A percentile compares a stretch with the other conserved stretches of the same genome.
phyloP scores from a whole-genome alignment of 139 green algal genomes.

The Coelastrella sp. region DNA sequence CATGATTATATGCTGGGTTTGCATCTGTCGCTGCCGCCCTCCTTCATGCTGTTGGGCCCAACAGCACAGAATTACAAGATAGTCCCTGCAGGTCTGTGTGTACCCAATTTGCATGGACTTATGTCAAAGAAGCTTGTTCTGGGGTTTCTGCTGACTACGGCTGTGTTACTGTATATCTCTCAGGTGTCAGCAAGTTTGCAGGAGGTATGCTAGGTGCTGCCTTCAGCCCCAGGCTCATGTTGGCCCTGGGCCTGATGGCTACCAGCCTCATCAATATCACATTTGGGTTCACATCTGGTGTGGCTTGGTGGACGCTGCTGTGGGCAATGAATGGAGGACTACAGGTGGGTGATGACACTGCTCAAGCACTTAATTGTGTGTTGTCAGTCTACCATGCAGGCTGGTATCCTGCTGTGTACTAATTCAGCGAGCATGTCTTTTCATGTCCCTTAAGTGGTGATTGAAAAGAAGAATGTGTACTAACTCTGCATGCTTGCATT shows the following conservation, averaged over 20 bases:
- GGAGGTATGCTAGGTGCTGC: constrained; percentile 83
- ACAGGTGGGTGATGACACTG: constrained; percentile 34
- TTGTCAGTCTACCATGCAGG: background rate
- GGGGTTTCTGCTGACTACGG: too few species aligned
- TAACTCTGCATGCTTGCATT: too few species aligned
- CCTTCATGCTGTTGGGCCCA: background rate
- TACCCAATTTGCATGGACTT: too few species aligned
- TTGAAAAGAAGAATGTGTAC: too few species aligned
- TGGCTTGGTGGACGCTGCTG: constrained; percentile 70
- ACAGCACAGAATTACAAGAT: background rate
- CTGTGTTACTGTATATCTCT: background rate
- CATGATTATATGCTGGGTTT: background rate
- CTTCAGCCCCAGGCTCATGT: constrained; percentile 82
- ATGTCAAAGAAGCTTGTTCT: too few species aligned
- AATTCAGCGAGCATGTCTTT: too few species aligned
- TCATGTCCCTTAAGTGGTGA: too few species aligned
- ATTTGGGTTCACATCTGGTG: constrained; percentile 72
- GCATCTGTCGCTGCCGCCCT: background rate
- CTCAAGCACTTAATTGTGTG: background rate
- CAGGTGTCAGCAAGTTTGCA: constrained; percentile 66
- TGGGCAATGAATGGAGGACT: constrained; percentile 85
- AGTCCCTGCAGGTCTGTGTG: too few species aligned
- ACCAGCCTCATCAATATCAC: constrained; percentile 91
- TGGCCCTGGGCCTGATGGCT: constrained; percentile 87
- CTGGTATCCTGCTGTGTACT: too few species aligned